These are phyloP conservation scores for Hyphopichia burtonii DNA, from an alignment of 1,139 yeast genomes.

Conservation along the genomic window DNA sequence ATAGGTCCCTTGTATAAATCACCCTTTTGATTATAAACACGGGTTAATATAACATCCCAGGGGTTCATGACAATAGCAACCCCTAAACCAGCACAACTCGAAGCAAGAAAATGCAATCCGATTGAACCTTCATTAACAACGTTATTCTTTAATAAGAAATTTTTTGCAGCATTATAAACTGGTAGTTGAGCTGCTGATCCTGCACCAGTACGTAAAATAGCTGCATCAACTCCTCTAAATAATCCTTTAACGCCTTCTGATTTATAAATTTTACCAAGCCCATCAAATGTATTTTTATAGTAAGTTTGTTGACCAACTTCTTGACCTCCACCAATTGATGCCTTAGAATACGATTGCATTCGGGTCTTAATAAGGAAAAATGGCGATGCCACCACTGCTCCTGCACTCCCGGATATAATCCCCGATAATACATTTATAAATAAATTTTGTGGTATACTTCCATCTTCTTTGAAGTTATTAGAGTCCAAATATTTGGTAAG, in stretches of 20 bases:
- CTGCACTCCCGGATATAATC: conserved; percentile 80
- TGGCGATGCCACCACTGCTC: conserved; percentile 90
- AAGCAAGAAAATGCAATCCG: conserved; percentile 67
- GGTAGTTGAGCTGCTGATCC: conserved; percentile 97
- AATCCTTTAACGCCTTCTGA: conserved; percentile 77
- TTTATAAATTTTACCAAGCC: conserved; percentile 57
- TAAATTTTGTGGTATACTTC: conserved; percentile 54
- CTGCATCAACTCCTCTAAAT: conserved; percentile 93
- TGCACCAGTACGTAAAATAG: conserved; percentile 88
- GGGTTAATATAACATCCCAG: conserved; percentile 90
- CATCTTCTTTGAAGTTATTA: conserved; percentile 37
- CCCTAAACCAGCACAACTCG: conserved; percentile 83
- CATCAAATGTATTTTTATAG: conserved; percentile 69
- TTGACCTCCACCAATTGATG: conserved; percentile 17
- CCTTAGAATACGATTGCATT: conserved; percentile 82
- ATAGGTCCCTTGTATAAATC: conserved; percentile 80
- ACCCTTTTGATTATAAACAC: conserved; percentile 94
- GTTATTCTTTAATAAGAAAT: conserved; percentile 47
- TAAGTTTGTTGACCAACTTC: conserved; percentile 87
- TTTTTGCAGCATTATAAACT: conserved; percentile 78
- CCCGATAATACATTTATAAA: conserved; percentile 79
- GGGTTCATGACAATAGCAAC: conserved; percentile 97
- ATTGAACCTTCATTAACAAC: conserved; percentile 63
- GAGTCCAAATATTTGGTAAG: conserved; percentile 61
- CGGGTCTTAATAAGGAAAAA: conserved; percentile 89